phyloP scores from a whole-genome alignment of 768 basidiomycete species.

The Rubroboletus pulcherrimus region DNA sequence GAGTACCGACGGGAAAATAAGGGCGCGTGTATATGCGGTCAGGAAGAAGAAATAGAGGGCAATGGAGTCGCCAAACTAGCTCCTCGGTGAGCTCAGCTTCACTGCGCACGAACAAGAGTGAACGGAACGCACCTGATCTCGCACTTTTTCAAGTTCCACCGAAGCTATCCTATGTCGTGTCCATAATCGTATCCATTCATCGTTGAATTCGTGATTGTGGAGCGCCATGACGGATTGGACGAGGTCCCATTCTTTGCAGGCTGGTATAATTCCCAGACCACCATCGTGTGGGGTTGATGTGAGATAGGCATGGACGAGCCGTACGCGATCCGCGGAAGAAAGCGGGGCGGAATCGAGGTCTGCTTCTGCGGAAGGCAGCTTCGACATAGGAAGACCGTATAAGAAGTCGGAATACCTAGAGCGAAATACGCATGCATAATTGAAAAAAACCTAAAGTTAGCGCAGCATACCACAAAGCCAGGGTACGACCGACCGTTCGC shows the following conservation, averaged over 20 bases:
- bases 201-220: conserved; percentile 81
- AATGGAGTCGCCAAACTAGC: conserved; percentile 72
- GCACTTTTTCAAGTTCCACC: conserved; percentile 63
- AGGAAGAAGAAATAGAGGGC: conserved; percentile 91
- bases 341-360: conserved; percentile 46
- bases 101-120: background rate
- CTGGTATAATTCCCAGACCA: conserved; percentile 79
- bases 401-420: conserved; percentile 72
- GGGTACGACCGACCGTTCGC: conserved; percentile 61
- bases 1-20: conserved; percentile 69
- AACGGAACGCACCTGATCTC: conserved; percentile 56
- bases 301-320: conserved; percentile 71
- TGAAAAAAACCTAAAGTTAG: background rate
- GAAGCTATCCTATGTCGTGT: conserved; percentile 59
- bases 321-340: conserved; percentile 72
- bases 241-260: conserved; percentile 69
- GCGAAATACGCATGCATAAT: background rate
- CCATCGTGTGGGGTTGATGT: conserved; percentile 70
- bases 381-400: conserved; percentile 61
- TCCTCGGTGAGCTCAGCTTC: background rate
- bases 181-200: conserved; percentile 76
- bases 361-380: conserved; percentile 38
- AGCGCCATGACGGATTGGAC: conserved; percentile 79
- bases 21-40: conserved; percentile 74
- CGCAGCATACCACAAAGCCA: background rate